Conservation (phyloP, 2,329 filamentous ascomycete species). For the Verticillium nubilum region DNA sequence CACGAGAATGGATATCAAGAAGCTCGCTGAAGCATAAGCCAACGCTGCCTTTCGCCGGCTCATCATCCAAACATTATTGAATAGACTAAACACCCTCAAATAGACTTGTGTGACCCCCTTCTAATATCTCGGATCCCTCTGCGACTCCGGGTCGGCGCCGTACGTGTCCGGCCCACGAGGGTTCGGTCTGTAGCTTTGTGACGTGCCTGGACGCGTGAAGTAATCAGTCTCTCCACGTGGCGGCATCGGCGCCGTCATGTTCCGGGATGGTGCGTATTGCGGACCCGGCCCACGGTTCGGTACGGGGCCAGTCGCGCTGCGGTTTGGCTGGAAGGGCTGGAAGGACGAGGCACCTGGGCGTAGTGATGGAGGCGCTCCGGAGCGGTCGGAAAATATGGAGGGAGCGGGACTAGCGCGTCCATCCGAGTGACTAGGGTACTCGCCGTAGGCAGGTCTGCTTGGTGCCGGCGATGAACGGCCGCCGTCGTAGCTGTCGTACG, state of each 20-base stretch:
- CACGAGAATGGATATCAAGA: not conserved
- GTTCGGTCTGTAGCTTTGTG: constrained; percentile 14
- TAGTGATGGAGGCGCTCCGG: constrained; percentile 13
- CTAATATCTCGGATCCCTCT: constrained; percentile 23
- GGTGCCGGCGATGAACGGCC: constrained; percentile 6
- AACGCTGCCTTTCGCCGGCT: not conserved
- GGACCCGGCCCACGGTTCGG: constrained; percentile 25
- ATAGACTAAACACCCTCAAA: not conserved
- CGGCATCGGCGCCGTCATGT: constrained; percentile 38
- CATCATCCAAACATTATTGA: constrained; percentile 10
- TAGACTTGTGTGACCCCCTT: not conserved
- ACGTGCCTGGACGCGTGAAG: constrained; percentile 19
- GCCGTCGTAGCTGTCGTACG: constrained; percentile 22
- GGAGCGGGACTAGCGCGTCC: constrained; percentile 27
- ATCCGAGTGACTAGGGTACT: constrained; percentile 14
- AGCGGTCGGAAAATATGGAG: constrained; percentile 17
- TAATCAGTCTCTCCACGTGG: constrained; percentile 21
- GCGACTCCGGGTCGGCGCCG: constrained; percentile 26
- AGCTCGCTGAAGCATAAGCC: not conserved
- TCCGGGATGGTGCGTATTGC: constrained; percentile 33
- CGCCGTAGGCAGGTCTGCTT: constrained; percentile 3
- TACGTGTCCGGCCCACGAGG: constrained; percentile 23
- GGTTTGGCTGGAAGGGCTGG: constrained; percentile 21
- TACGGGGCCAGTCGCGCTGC: constrained; percentile 34
- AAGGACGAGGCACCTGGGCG: constrained; percentile 12